These are phyloP conservation scores for Ogataea nakhonphanomensis DNA, from an alignment of 805 yeast genomes.

Conservation along the genomic window DNA sequence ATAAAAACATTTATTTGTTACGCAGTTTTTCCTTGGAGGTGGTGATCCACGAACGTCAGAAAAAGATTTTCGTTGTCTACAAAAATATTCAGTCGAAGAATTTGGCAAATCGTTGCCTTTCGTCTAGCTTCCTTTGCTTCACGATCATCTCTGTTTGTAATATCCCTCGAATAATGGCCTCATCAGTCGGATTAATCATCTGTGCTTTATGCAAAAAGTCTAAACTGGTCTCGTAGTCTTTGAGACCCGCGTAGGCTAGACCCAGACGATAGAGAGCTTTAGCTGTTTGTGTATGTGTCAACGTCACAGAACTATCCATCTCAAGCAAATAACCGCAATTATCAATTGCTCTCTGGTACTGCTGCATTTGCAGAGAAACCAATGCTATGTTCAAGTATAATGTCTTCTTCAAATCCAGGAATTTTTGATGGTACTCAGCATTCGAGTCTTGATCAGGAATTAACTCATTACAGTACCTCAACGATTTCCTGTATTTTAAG, in stretches of 20 bases:
- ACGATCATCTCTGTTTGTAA: constrained; percentile 38
- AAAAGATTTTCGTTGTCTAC: too few relatives aligned
- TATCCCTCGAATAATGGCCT: constrained; percentile 43
- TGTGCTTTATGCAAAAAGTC: constrained; percentile 44
- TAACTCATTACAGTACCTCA: constrained; percentile 67
- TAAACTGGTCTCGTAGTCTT: constrained; percentile 48
- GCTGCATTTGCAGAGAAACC: constrained; percentile 45
- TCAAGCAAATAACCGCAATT: constrained; percentile 59
- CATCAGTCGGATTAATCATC: constrained; percentile 44
- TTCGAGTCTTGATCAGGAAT: constrained; percentile 68
- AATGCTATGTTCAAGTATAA: constrained; percentile 58
- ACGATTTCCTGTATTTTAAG: constrained; percentile 61
- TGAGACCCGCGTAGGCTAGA: constrained; percentile 35
- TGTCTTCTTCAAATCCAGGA: constrained; percentile 47
- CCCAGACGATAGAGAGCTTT: constrained; percentile 31
- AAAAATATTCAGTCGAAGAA: constrained; percentile 42
- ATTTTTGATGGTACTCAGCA: constrained; percentile 47
- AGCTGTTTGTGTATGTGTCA: constrained; percentile 25
- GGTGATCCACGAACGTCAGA: not conserved
- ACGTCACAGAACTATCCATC: constrained; percentile 31
- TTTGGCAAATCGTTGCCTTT: constrained; percentile 56
- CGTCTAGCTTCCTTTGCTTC: constrained; percentile 43
- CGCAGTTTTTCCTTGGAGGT: constrained; percentile 3
- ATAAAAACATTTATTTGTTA: constrained; percentile 7
- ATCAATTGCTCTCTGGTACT: constrained; percentile 48